A percentile compares a stretch with the other conserved stretches of the same genome.
phyloP scores from a whole-genome alignment of 306 rosid species.

The Fragaria nilgerrensis region DNA sequence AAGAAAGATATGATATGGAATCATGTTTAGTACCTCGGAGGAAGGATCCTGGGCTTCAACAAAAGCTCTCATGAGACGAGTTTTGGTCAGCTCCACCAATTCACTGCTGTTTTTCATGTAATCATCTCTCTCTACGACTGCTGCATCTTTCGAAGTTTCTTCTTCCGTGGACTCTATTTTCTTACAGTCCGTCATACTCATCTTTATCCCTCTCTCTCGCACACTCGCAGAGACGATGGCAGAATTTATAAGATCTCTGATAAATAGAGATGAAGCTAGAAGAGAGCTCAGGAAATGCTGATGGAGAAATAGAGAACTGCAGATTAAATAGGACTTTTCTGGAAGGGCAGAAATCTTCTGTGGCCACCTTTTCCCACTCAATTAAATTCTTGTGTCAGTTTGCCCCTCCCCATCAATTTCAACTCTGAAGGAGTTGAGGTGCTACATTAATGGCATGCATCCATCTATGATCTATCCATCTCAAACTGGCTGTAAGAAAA shows the following conservation, averaged over 20 bases:
- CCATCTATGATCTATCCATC: not conserved
- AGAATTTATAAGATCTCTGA: not conserved
- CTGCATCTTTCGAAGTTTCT: not conserved
- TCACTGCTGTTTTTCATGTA: not conserved
- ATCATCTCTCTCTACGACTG: not conserved
- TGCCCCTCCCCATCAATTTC: not conserved
- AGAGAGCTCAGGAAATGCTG: not conserved
- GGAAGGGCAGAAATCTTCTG: not conserved
- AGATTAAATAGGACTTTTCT: not conserved
- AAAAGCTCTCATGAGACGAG: conserved; percentile 21
- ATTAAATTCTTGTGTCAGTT: not conserved
- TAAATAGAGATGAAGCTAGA: not conserved
- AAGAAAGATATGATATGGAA: not conserved
- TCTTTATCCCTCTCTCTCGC: not conserved
- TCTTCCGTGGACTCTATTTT: not conserved
- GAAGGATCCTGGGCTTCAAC: conserved; percentile 29
- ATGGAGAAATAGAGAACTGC: not conserved
- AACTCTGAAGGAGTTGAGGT: not conserved
- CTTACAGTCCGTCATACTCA: not conserved
- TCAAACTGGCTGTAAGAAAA: not conserved
- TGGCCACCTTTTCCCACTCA: not conserved
- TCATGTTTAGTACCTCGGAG: conserved; percentile 17
- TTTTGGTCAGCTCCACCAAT: conserved; percentile 14
- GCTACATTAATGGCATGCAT: not conserved
- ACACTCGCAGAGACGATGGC: not conserved